These are phyloP conservation scores for Phytophthora agathidicida DNA, from an alignment of 352 stramenopile genomes.

Conservation along the genomic window DNA sequence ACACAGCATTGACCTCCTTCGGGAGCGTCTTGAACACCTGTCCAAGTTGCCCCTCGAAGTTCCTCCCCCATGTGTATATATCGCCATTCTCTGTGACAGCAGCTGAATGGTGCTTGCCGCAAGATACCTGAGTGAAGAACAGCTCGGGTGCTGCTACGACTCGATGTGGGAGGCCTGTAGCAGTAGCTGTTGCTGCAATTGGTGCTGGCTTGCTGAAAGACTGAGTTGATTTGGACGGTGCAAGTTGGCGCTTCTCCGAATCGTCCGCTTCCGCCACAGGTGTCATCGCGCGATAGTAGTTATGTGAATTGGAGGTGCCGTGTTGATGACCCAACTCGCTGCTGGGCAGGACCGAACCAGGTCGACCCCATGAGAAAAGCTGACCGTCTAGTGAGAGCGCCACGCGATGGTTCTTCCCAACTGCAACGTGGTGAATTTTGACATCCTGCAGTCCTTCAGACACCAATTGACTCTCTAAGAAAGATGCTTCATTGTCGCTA, in stretches of 20 bases:
- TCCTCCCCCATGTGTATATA: constrained; percentile 90
- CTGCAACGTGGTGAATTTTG: constrained; percentile 57
- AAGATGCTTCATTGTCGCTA: neutral
- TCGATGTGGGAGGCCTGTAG: constrained; percentile 32
- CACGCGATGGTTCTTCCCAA: constrained; percentile 63
- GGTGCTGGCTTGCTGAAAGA: neutral
- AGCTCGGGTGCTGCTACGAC: constrained; percentile 52
- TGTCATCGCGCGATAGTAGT: constrained; percentile 14
- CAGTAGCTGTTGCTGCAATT: constrained; percentile 4
- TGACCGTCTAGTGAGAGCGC: constrained; percentile 65
- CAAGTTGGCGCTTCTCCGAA: constrained; percentile 4
- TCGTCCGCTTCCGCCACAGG: constrained; percentile 22
- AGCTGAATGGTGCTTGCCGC: constrained; percentile 71
- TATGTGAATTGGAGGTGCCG: constrained; percentile 10
- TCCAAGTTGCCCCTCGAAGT: constrained; percentile 88
- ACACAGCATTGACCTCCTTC: constrained; percentile 36
- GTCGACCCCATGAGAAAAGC: constrained; percentile 67
- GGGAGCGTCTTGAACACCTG: constrained; percentile 45
- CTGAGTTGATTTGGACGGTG: constrained; percentile 1
- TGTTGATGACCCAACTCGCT: constrained; percentile 54
- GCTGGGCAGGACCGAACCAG: constrained; percentile 24
- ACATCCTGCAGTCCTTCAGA: constrained; percentile 45
- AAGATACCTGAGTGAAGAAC: constrained; percentile 68
- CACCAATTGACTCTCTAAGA: constrained; percentile 43
- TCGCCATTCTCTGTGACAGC: constrained; percentile 82